phyloP scores from a whole-genome alignment of 345 rosid species.

The Eucalyptus caleyi region DNA sequence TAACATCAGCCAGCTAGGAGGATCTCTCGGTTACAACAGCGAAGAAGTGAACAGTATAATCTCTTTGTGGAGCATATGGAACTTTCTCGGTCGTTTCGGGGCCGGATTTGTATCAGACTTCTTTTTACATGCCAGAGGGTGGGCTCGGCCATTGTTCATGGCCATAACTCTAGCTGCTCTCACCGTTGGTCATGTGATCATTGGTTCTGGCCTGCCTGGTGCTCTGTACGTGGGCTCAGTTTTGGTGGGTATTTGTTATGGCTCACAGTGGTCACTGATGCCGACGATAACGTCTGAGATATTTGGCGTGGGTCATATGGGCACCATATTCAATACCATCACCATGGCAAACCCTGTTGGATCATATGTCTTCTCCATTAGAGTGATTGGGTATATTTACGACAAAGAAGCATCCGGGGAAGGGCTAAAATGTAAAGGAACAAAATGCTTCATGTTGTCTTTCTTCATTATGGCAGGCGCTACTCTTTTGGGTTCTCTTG shows the following conservation, averaged over 20 bases:
- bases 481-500: conserved; percentile 23
- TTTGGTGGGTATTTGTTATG: conserved; percentile 38
- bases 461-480: conserved; percentile 34
- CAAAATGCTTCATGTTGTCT: conserved; percentile 32
- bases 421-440: conserved; percentile 17
- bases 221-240: conserved; percentile 27
- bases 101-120: conserved; percentile 29
- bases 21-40: conserved; percentile 32
- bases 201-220: conserved; percentile 37
- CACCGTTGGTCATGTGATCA: conserved; percentile 26
- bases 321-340: conserved; percentile 42
- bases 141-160: conserved; percentile 45
- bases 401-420: conserved; percentile 24
- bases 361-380: conserved; percentile 39
- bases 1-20: conserved; percentile 46
- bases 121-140: conserved; percentile 18
- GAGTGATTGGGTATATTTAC: conserved; percentile 34
- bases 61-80: conserved; percentile 45
- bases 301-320: conserved; percentile 33
- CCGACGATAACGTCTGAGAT: conserved; percentile 41
- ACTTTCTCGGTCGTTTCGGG: conserved; percentile 35
- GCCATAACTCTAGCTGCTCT: conserved; percentile 25
- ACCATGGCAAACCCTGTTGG: conserved; percentile 41
- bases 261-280: conserved; percentile 52
- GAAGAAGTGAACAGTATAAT: conserved; percentile 15